Conservation (phyloP, 805 yeast genomes). For the Myxozyma neglecta region DNA sequence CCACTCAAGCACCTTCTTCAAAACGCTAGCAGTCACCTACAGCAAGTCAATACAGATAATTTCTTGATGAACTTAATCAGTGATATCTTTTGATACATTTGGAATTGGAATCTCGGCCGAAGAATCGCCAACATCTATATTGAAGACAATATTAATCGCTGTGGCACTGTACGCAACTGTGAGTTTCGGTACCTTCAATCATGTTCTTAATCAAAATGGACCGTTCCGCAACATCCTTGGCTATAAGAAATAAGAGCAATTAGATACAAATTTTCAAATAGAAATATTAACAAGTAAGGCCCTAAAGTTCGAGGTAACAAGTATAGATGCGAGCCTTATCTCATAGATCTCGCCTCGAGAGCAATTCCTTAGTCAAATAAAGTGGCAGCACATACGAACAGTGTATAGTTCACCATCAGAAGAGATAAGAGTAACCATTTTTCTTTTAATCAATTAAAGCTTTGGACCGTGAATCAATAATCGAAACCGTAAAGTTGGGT, state of each 20-base stretch:
- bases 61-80: not conserved
- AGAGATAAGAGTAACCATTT: constrained; percentile 53
- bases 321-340: too few relatives aligned
- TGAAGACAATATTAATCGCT: not conserved
- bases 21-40: constrained; percentile 60
- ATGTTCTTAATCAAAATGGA: constrained; percentile 82
- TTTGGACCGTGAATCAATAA: too few relatives aligned
- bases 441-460: not conserved
- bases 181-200: constrained; percentile 61
- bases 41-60: not conserved
- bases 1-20: constrained; percentile 92
- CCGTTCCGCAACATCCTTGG: constrained; percentile 76
- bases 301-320: not conserved
- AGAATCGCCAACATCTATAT: constrained; percentile 50
- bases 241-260: constrained; percentile 26
- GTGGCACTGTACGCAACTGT: not conserved
- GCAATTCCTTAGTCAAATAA: not conserved
- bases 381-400: constrained; percentile 51
- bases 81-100: constrained; percentile 55
- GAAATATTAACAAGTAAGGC: not conserved
- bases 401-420: constrained; percentile 79
- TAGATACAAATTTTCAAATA: not conserved
- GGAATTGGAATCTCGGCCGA: constrained; percentile 83
- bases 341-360: not conserved
- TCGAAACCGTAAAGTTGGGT: not conserved